Evolutionary conservation across 169 alveolate genomes (phyloP).

Genomic region (Plasmodium berghei): DNA sequence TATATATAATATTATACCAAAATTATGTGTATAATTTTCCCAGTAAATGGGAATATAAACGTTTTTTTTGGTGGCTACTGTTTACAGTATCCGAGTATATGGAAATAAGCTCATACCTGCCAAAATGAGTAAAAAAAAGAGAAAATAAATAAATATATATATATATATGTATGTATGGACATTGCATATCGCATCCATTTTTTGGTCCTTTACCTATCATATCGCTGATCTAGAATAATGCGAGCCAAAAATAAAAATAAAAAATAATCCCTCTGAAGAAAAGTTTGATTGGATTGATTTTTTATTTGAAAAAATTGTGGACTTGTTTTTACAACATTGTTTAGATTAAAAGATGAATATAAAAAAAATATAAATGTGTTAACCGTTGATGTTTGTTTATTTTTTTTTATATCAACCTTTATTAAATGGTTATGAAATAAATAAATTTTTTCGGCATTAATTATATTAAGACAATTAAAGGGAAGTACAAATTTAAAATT

Average conservation of each 20-base stretch:
- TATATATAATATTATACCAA: too few relatives aligned
- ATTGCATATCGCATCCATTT: too few relatives aligned
- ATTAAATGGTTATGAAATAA: constrained; percentile 52
- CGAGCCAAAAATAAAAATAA: constrained; percentile 24
- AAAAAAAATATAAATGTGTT: constrained; percentile 24
- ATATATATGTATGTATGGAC: background rate
- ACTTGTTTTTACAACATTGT: background rate
- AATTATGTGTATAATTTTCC: constrained; percentile 3
- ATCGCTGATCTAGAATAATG: background rate
- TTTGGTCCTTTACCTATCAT: too few relatives aligned
- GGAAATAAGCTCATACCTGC: constrained; percentile 32
- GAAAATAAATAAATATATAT: background rate
- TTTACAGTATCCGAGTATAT: constrained; percentile 20
- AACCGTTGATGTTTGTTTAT: background rate
- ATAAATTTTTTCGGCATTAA: constrained; percentile 32
- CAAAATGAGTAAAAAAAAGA: background rate
- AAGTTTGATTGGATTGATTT: background rate
- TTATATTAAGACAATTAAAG: background rate
- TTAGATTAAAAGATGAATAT: constrained; percentile 49
- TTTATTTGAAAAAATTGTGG: background rate
- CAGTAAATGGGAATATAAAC: constrained; percentile 24
- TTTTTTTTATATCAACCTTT: constrained; percentile 21
- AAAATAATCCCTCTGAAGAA: constrained; percentile 11
- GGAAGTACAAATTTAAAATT: background rate
- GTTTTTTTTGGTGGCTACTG: constrained; percentile 5